These are phyloP conservation scores for Limonium bicolor DNA, from an alignment of 148 eudicot species.

Conservation along the genomic window DNA sequence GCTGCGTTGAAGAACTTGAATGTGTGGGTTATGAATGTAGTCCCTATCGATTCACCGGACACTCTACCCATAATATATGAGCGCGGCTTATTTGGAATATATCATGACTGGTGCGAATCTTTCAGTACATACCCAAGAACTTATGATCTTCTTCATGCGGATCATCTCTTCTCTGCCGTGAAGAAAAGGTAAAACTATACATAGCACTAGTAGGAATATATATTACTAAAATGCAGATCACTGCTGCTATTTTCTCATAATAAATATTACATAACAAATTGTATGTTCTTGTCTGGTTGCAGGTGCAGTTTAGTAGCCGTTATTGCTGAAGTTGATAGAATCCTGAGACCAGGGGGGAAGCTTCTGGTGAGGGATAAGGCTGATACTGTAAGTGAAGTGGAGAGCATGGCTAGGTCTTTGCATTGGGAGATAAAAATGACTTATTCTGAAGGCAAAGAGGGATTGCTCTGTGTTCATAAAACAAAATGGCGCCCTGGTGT, in stretches of 20 bases:
- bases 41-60: slow-evolving; percentile 4
- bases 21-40: slow-evolving; percentile 69
- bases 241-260: no score
- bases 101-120: slow-evolving; percentile 7
- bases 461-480: slow-evolving; percentile 42
- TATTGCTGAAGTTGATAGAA: slow-evolving; percentile 63
- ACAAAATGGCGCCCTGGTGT: slow-evolving; percentile 58
- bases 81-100: slow-evolving; percentile 7
- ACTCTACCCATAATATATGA: slow-evolving; percentile 6
- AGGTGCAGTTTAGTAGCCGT: slow-evolving; percentile 45
- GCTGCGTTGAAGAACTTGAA: slow-evolving; percentile 56
- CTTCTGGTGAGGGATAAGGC: slow-evolving; percentile 41
- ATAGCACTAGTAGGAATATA: not conserved
- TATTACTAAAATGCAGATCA: no score
- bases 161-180: not conserved
- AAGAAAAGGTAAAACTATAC: slow-evolving; percentile 4
- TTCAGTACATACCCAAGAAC: slow-evolving; percentile 9
- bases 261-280: no score
- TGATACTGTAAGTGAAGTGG: slow-evolving; percentile 39
- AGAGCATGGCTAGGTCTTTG: slow-evolving; percentile 43
- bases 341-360: slow-evolving; percentile 51
- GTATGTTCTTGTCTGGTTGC: slow-evolving; percentile 4
- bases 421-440: slow-evolving; percentile 42
- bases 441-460: slow-evolving; percentile 32
- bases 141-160: slow-evolving; percentile 5